phyloP scores from a whole-genome alignment of 495 filamentous ascomycete genomes.

The Talaromyces wortmannii region DNA sequence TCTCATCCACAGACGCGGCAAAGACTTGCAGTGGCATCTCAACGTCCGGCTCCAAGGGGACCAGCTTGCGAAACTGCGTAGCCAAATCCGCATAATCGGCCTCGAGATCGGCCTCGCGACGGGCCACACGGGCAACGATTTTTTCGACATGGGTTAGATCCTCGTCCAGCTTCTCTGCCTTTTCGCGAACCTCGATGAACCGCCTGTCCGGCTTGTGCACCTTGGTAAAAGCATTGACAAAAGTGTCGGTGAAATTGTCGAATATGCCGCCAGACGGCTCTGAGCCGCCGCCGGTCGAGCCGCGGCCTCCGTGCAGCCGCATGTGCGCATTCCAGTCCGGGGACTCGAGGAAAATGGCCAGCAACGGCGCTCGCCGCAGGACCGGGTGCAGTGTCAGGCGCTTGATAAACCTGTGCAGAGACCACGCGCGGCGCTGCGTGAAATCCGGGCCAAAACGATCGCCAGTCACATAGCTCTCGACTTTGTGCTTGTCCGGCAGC shows the following conservation, averaged over 20 bases:
- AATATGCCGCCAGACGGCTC: conserved; percentile 66
- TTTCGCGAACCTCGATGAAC: conserved; percentile 90
- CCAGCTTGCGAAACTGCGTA: conserved; percentile 88
- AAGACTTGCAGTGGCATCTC: conserved; percentile 75
- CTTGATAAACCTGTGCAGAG: conserved; percentile 84
- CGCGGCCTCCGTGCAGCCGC: conserved; percentile 63
- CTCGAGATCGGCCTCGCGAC: conserved; percentile 84
- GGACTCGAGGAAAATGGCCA: conserved; percentile 86
- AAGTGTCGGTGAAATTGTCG: conserved; percentile 90
- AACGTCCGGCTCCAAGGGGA: conserved; percentile 82
- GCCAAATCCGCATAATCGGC: conserved; percentile 83
- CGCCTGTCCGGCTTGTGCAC: conserved; percentile 91
- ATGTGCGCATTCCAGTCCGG: conserved; percentile 95
- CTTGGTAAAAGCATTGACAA: conserved; percentile 95
- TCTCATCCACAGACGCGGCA: conserved; percentile 78
- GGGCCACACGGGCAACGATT: conserved; percentile 80
- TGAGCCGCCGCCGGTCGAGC: conserved; percentile 40
- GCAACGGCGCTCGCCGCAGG: conserved; percentile 71
- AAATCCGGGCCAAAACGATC: conserved; percentile 94
- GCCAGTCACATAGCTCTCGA: conserved; percentile 87
- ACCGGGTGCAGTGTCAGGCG: conserved; percentile 83
- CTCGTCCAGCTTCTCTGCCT: conserved; percentile 90
- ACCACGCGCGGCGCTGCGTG: conserved; percentile 82
- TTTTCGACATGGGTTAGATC: conserved; percentile 91
- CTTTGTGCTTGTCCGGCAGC: conserved; percentile 95